Evolutionary conservation across 2,329 filamentous ascomycete species (phyloP), one percentile per base, ranked within the genome.

Genomic region (Cercospora zeae-maydis): DNA sequence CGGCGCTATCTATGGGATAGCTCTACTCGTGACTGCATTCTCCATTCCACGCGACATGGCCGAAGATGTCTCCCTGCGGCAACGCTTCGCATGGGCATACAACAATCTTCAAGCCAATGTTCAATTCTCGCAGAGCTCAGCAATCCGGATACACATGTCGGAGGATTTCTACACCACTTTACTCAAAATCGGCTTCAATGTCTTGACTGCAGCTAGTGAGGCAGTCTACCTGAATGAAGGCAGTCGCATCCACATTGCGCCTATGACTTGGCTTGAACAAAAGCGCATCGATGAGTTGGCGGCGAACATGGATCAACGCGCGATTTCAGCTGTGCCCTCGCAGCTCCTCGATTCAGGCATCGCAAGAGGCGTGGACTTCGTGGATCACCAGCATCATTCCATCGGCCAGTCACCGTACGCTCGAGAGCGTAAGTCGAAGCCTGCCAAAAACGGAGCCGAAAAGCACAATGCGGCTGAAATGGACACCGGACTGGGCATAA

Each of bases 161-260:
- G 96, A 98, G 81, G 95, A 99, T 74, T 97, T 98, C 73, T 99
- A 98, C 75, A 96, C 92, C 0, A 90, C 92, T 0, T 81, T 98
- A 4, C 82, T 98, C 2, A 88, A 93, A 63, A 86, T 92, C 36
- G 95, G 95, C 0, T 97, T 97, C 73, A 88, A 88, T 10, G 88
- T 93, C 11, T 86, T 98, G 64, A 96, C 92, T 0, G 93, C 96
- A 76, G 95, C 95, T 0, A 96, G 92, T 70, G 93, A 98, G 76
- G 93, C 93, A 3, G 95, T 98, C 0, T 98, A 96, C 73, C 81
- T 99, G 10, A 96, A 97, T 65, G 93, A 98, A 76, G 93, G 93
- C 51, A 86, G 86, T 42, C 83, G 83, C 1, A 86, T 98, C 57
- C 88, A 86, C 64, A 80, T 96, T 2, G 87, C 87, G 67, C 81